These are phyloP conservation scores for Skeletonema menzelii DNA, from an alignment of 108 stramenopile genomes.

Conservation along the genomic window DNA sequence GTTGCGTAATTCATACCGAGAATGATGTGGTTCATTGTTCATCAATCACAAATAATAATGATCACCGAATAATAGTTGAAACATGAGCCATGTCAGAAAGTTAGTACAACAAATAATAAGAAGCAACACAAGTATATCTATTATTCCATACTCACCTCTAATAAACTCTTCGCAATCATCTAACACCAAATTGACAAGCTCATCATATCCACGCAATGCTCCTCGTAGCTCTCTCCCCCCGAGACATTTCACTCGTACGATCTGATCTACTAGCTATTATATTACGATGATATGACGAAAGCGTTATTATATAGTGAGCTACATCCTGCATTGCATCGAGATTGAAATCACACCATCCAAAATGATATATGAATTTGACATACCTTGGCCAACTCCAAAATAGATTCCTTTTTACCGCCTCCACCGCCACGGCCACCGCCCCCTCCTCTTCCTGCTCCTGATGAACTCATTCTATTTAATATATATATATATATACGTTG, in stretches of 20 bases:
- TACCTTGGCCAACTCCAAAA: constrained; percentile 77
- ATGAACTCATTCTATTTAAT: neutral
- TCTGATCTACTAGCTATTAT: constrained; percentile 65
- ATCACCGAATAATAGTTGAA: too few relatives aligned
- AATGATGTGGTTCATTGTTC: too few relatives aligned
- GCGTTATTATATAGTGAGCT: too few relatives aligned
- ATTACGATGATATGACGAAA: too few relatives aligned
- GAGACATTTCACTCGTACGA: constrained; percentile 80
- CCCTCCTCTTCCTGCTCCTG: constrained; percentile 28
- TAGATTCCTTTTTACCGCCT: constrained; percentile 76
- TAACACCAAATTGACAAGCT: constrained; percentile 85
- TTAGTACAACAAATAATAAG: neutral
- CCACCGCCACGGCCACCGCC: constrained; percentile 32
- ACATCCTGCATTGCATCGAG: too few relatives aligned
- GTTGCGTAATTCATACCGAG: too few relatives aligned
- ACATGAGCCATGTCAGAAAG: too few relatives aligned
- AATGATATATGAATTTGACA: neutral
- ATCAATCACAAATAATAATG: too few relatives aligned
- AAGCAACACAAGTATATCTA: constrained; percentile 6
- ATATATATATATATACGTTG: too few relatives aligned
- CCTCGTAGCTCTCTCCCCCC: constrained; percentile 83
- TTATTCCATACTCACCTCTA: constrained; percentile 59
- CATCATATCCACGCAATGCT: constrained; percentile 80
- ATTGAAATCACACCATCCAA: neutral
- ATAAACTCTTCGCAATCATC: constrained; percentile 88